phyloP scores from a whole-genome alignment of 2,329 filamentous ascomycete genomes.

The Emergomyces africanus region DNA sequence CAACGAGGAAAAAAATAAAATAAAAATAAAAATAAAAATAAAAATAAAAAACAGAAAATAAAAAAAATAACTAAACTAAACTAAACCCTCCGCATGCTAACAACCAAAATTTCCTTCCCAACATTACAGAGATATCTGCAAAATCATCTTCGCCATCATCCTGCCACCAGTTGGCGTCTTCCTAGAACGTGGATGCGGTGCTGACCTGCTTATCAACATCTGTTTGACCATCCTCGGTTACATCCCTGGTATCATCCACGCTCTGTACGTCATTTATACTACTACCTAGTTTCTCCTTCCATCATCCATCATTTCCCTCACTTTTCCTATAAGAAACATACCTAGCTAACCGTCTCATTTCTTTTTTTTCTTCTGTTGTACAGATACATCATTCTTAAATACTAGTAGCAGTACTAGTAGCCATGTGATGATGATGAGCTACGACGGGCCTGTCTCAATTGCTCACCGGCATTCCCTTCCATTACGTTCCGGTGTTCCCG shows the following conservation, averaged over 20 bases:
- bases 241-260: slow-evolving; percentile 81
- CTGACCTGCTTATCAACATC: slow-evolving; percentile 86
- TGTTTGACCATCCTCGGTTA: slow-evolving; percentile 66
- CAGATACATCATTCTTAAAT: slow-evolving; percentile 80
- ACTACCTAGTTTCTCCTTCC: too few relatives aligned
- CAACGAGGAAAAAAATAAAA: not conserved
- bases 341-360: not conserved
- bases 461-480: not conserved
- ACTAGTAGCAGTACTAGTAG: slow-evolving; percentile 66
- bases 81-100: not conserved
- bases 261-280: slow-evolving; percentile 56
- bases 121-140: slow-evolving; percentile 41
- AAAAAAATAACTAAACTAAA: not conserved
- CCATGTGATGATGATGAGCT: too few relatives aligned
- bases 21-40: too few relatives aligned
- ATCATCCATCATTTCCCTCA: too few relatives aligned
- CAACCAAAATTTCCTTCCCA: not conserved
- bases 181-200: slow-evolving; percentile 81
- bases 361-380: not conserved
- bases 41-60: not conserved
- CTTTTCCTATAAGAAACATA: too few relatives aligned
- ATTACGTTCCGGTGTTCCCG: not conserved
- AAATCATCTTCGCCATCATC: slow-evolving; percentile 78
- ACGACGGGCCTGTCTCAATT: not conserved
- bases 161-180: slow-evolving; percentile 86